A percentile compares a stretch with the other conserved stretches of the same genome.
Evolutionary conservation across 2,329 filamentous ascomycete genomes (phyloP).

Genomic region (Bretziella fagacearum): DNA sequence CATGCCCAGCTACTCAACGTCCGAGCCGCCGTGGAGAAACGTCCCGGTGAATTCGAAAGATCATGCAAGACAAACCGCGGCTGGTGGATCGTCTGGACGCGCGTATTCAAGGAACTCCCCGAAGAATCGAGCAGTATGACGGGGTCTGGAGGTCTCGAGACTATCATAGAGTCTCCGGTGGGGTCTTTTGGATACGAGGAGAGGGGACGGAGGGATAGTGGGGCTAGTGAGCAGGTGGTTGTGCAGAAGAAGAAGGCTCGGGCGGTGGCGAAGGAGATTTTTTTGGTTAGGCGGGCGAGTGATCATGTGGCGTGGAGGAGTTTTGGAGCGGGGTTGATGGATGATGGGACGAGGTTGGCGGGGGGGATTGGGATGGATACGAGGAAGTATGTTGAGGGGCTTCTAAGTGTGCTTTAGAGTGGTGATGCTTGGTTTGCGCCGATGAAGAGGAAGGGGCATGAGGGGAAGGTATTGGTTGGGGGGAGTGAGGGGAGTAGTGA

Average conservation of each 20-base stretch:
- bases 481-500: background rate
- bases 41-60: constrained; percentile 34
- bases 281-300: constrained; percentile 42
- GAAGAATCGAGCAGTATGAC: background rate
- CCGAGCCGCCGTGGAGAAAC: constrained; percentile 24
- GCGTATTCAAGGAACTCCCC: constrained; percentile 26
- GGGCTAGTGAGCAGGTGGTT: constrained; percentile 15
- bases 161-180: constrained; percentile 10
- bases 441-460: background rate
- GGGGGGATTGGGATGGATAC: constrained; percentile 67
- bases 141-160: constrained; percentile 5
- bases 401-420: constrained; percentile 33
- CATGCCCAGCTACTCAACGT: constrained; percentile 47
- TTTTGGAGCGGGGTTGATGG: constrained; percentile 18
- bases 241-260: background rate
- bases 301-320: constrained; percentile 31
- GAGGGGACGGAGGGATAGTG: background rate
- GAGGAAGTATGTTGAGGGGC: constrained; percentile 53
- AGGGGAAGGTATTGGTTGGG: background rate
- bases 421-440: constrained; percentile 3
- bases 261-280: constrained; percentile 38
- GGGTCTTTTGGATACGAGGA: background rate
- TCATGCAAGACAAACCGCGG: constrained; percentile 50
- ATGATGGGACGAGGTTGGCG: constrained; percentile 37
- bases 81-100: constrained; percentile 55